phyloP scores from a whole-genome alignment of 1,284 basidiomycete species.

The Puccinia triticina region DNA sequence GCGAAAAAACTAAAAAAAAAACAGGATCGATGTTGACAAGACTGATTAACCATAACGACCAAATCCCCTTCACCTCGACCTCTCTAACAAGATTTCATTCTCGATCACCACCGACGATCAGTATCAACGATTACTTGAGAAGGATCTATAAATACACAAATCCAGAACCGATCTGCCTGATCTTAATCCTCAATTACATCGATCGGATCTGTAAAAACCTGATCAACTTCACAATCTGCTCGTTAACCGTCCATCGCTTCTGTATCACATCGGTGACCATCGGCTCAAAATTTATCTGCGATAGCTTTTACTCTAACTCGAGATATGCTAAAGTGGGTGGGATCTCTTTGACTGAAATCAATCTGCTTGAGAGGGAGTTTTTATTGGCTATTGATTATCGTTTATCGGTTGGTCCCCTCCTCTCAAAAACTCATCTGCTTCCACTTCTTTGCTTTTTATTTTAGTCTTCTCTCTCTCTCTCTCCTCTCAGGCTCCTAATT shows the following conservation, averaged over 20 bases:
- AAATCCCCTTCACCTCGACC: constrained; percentile 77
- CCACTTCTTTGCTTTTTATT: background rate
- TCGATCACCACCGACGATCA: constrained; percentile 78
- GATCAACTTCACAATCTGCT: constrained; percentile 84
- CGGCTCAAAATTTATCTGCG: constrained; percentile 85
- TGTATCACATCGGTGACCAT: constrained; percentile 85
- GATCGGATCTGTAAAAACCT: constrained; percentile 86
- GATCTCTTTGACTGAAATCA: constrained; percentile 83
- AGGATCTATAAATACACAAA: constrained; percentile 90
- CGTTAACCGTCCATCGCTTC: constrained; percentile 92
- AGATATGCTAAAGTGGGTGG: constrained; percentile 93
- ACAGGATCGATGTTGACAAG: constrained; percentile 86
- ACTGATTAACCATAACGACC: constrained; percentile 88
- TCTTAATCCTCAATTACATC: constrained; percentile 89
- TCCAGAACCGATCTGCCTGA: constrained; percentile 78
- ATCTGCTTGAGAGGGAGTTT: constrained; percentile 88
- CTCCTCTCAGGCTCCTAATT: background rate
- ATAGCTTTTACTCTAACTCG: constrained; percentile 87
- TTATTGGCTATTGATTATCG: constrained; percentile 86
- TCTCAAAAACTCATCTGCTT: background rate
- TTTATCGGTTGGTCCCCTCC: constrained; percentile 71
- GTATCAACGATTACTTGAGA: constrained; percentile 82
- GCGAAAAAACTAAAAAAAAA: background rate
- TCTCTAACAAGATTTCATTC: constrained; percentile 91
- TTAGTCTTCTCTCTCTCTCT: background rate